Evolutionary conservation across 2,329 filamentous ascomycete species (phyloP).

Genomic region (Colletotrichum eremochloae): DNA sequence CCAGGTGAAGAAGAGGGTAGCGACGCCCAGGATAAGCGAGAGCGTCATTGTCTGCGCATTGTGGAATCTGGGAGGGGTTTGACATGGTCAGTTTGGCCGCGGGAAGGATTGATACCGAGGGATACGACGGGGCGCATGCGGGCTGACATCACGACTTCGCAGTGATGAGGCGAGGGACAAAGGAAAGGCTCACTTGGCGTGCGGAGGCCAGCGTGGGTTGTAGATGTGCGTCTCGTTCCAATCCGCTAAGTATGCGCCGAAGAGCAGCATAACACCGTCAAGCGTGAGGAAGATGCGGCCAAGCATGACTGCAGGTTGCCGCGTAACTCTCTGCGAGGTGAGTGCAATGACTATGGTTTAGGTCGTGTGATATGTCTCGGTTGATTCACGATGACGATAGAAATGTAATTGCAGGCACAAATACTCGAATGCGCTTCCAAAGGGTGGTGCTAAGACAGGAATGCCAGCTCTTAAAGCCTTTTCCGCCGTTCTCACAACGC

Average conservation of each 20-base stretch:
- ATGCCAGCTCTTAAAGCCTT: slow-evolving; percentile 14
- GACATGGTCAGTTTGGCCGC: neutral
- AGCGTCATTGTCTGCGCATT: slow-evolving; percentile 58
- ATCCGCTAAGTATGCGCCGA: slow-evolving; percentile 56
- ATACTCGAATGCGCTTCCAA: neutral
- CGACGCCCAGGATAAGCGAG: slow-evolving; percentile 54
- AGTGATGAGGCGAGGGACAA: neutral
- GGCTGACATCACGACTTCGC: slow-evolving; percentile 12
- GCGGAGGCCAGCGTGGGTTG: slow-evolving; percentile 60
- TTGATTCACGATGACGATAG: neutral
- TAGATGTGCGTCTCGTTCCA: slow-evolving; percentile 57
- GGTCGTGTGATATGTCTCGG: neutral
- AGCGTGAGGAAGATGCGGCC: slow-evolving; percentile 58
- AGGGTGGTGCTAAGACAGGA: neutral
- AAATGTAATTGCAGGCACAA: neutral
- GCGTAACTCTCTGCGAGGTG: neutral
- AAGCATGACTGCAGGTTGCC: slow-evolving; percentile 44
- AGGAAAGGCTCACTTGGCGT: slow-evolving; percentile 55
- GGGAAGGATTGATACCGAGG: neutral
- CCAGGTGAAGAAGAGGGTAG: slow-evolving; percentile 58
- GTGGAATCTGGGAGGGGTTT: slow-evolving; percentile 52
- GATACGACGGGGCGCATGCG: neutral
- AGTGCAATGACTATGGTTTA: neutral
- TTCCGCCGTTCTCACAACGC: no score
- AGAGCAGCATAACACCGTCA: slow-evolving; percentile 53